phyloP scores from a whole-genome alignment of 2,329 filamentous ascomycete genomes.

The Fusarium praegraminearum region DNA sequence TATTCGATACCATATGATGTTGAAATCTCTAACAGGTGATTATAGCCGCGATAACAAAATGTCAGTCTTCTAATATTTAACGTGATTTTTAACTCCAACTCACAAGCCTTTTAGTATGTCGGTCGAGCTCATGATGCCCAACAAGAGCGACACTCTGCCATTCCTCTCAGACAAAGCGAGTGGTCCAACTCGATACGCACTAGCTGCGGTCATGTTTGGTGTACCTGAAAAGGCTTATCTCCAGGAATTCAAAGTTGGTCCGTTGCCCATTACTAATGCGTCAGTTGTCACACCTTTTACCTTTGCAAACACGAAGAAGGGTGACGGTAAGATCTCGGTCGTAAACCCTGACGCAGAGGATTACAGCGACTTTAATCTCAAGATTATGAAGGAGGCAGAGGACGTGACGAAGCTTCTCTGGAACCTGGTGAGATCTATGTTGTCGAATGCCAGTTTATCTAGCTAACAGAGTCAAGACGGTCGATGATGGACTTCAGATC shows the following conservation, averaged over 20 bases:
- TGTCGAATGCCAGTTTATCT: accelerated
- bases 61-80: no score
- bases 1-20: accelerated
- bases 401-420: slow-evolving; percentile 2
- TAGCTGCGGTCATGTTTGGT: neutral
- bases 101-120: neutral
- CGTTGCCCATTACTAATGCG: neutral
- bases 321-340: slow-evolving; percentile 2
- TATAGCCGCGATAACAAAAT: slow-evolving; percentile 7
- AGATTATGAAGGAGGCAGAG: slow-evolving; percentile 4
- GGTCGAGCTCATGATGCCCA: slow-evolving; percentile 9
- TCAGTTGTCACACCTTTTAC: neutral
- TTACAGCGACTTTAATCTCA: slow-evolving; percentile 2
- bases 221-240: neutral
- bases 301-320: neutral
- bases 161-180: neutral
- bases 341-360: slow-evolving; percentile 7
- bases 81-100: neutral
- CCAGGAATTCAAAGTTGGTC: slow-evolving; percentile 9
- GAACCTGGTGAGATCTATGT: neutral
- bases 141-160: slow-evolving; percentile 3
- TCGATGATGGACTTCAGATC: slow-evolving; percentile 9
- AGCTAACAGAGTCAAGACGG: neutral
- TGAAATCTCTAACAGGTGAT: neutral
- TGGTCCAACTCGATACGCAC: neutral